Evolutionary conservation across 1,284 basidiomycete species (phyloP).

Genomic region (Marasmius sp.): DNA sequence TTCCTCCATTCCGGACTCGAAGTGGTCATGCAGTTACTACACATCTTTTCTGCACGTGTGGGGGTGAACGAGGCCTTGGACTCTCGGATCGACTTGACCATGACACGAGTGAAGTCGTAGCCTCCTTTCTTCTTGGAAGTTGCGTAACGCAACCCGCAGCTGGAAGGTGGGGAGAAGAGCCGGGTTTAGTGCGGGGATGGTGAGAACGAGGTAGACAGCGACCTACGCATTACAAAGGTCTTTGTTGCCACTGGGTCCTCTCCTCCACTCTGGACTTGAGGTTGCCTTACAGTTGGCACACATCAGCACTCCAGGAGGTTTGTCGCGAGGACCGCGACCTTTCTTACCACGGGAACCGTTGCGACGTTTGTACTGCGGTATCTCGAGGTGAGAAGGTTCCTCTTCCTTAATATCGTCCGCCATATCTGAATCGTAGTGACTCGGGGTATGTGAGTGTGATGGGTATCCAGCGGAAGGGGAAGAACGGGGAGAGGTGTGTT

Average conservation of each 20-base stretch:
- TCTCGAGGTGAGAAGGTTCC: background rate
- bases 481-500: background rate
- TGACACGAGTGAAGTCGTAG: background rate
- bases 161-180: conserved; percentile 26
- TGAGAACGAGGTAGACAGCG: conserved; percentile 18
- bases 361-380: background rate
- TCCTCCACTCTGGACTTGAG: conserved; percentile 91
- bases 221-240: conserved; percentile 91
- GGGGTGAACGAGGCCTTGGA: background rate
- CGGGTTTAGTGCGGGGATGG: conserved; percentile 22
- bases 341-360: background rate
- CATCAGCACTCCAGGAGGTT: conserved; percentile 70
- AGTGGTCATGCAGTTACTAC: background rate
- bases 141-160: conserved; percentile 77
- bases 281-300: conserved; percentile 84
- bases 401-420: too few species aligned
- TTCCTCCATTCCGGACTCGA: background rate
- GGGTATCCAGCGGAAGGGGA: background rate
- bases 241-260: conserved; percentile 87
- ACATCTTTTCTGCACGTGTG: background rate
- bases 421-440: too few species aligned
- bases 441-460: background rate
- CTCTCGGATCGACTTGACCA: background rate
- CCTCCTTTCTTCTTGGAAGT: conserved; percentile 78
- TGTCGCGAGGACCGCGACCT: conserved; percentile 45